These are phyloP conservation scores for Triticum aestivum DNA, from an alignment of 176 grass and related monocot genomes.

Conservation along the genomic window IWGSC_CS_RefSeq_v2.1 NC_057814.1:501383385-501383884, in stretches of 20 bases:
- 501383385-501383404: too few relatives aligned
- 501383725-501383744: not conserved
- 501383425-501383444: not conserved
- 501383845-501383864: not conserved
- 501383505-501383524: conserved; percentile 15
- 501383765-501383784: conserved; percentile 23
- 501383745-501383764: not conserved
- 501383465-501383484: not conserved
- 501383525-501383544: conserved; percentile 5
- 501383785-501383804: not conserved
- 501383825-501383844: not conserved
- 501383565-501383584: conserved; percentile 45
- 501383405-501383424: too few relatives aligned
- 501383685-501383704: conserved; percentile 84
- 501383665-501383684: conserved; percentile 75
- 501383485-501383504: not conserved
- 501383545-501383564: conserved; percentile 54
- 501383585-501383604: conserved; percentile 39
- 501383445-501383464: not conserved
- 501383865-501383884: not conserved
- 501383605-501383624: conserved; percentile 54
- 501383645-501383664: conserved; percentile 91
- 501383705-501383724: not conserved
- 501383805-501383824: too few relatives aligned
- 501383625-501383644: conserved; percentile 62